Evolutionary conservation across 1,284 basidiomycete genomes (phyloP), one percentile per base, ranked within the genome.

Genomic region (Moesziomyces aphidis): DNA sequence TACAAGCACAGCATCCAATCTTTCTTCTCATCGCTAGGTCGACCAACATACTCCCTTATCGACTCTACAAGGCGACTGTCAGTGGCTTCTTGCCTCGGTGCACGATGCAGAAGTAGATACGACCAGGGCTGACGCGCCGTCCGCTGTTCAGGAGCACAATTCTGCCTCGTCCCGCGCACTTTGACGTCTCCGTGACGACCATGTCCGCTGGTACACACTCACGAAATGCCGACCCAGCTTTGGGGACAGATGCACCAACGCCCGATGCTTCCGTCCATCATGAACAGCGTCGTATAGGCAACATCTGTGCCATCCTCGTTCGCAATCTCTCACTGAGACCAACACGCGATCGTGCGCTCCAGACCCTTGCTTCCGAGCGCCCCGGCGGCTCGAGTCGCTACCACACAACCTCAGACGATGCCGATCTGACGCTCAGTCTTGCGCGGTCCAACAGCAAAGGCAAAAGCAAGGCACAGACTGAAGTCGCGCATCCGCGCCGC

Each of bases 241-340:
- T 6, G 46, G 51, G 13, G 4, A 19, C n/a, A 5, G 19, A 17
- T 1, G 5, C 19, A n/a, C 48, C 42, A 42, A 3, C 10, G 19
- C 11, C 6, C 39, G 9, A 60, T 63, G 17, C 39, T 42, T 4
- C 6, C 39, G n/a, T 42, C 7, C 60, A 66, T 22, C 13, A 60
- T 9, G 61, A 73, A 31, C 71, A 70, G 56, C 55, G 62, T 28
- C 72, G 72, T 19, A 55, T 66, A 23, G 62, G 62, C 4, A 62
- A 74, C 9, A 65, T 70, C 7, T 74, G 62, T 26, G 55, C 72
- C 39, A 61, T 74, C 15, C 59, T 74, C 9, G 55, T 74, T 1
- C 66, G 72, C 55, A 74, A 74, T 34, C 60, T 74, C 7, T 65
- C 72, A 4, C 56, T 74, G 8, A 55, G 67, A 8, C 72, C 72